These are phyloP conservation scores for Pisolithus sp. DNA, from an alignment of 768 basidiomycete species.

Conservation along the genomic window DNA sequence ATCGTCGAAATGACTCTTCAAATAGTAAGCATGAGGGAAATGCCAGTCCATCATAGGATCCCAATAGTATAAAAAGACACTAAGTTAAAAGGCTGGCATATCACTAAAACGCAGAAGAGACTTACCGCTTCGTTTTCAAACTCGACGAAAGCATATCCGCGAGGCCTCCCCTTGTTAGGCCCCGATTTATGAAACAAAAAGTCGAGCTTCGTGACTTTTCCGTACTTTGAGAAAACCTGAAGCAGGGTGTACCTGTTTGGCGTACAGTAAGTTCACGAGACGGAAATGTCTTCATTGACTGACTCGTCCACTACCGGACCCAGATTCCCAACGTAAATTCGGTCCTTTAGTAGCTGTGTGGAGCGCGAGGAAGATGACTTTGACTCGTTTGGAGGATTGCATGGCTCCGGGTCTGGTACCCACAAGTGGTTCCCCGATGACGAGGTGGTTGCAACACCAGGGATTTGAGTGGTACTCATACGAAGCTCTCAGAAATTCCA, in stretches of 20 bases:
- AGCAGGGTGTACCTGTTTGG: conserved; percentile 73
- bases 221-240: conserved; percentile 86
- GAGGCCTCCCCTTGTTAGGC: conserved; percentile 80
- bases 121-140: conserved; percentile 75
- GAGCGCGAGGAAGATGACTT: conserved; percentile 19
- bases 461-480: neutral
- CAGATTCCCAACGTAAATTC: conserved; percentile 88
- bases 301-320: conserved; percentile 85
- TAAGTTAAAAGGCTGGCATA: conserved; percentile 22
- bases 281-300: conserved; percentile 15
- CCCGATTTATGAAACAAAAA: conserved; percentile 95
- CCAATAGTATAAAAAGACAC: conserved; percentile 12
- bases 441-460: neutral
- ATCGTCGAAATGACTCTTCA: conserved; percentile 11
- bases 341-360: conserved; percentile 47
- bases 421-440: conserved; percentile 18
- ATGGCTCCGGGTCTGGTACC: conserved; percentile 25
- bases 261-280: neutral
- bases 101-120: conserved; percentile 21
- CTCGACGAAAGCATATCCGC: conserved; percentile 94
- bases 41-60: conserved; percentile 15
- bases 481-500: neutral
- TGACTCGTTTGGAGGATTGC: conserved; percentile 12
- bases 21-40: conserved; percentile 13
- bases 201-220: conserved; percentile 88